Base-by-base conservation (phyloP, 2,329 filamentous ascomycete species). In the Thyridium curvatum region DNA sequence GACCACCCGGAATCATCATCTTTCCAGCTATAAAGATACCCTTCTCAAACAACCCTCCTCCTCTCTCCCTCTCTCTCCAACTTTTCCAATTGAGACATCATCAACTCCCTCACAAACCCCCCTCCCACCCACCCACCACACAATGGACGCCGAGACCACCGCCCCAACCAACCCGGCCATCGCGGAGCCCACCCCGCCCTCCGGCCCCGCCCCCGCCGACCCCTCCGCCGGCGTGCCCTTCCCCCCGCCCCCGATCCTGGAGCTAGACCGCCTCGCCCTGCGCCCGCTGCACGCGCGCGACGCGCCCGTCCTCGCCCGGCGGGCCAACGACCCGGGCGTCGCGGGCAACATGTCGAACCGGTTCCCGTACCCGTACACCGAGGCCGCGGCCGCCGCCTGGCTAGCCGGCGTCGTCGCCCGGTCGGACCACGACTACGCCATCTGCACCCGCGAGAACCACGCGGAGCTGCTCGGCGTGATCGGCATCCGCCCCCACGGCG, bases 281-380 rank as follows among this genome's bases (percentile, higher is more conserved):
- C 67, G 71, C 7, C 62, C 63, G 21, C 66, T 56, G 41, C 44
- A 52, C 18, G 42, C 41, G 5, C 51, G 55, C 2, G 72, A 76
- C 45, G 64, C 62, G 4, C 43, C 51, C 4, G 43, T 52, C 15
- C 35, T 66, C 28, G 47, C 61, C 4, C 39, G 39, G 4, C 58
- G 53, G 1, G 66, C 55, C 40, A 61, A 73, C 53, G 56, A 66
- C 42, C 50, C 52, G 9, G 44, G 59, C 15, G 52, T 75, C 4
- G 46, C 54, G 2, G 43, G 39, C 10, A 59, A 54, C 46, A 60
- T 76, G 60, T 62, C 64, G 41, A 55, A 69, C 47, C 45, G 53
- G 31, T 74, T 73, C 41, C 68, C 70, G 3, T 49, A 46, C 9
- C 72, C 72, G 0, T 74, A 74, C 52, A 65, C 58, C 0, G 46